Base-by-base conservation (phyloP, 2,329 filamentous ascomycete genomes). In the Alternaria rosae region DNA sequence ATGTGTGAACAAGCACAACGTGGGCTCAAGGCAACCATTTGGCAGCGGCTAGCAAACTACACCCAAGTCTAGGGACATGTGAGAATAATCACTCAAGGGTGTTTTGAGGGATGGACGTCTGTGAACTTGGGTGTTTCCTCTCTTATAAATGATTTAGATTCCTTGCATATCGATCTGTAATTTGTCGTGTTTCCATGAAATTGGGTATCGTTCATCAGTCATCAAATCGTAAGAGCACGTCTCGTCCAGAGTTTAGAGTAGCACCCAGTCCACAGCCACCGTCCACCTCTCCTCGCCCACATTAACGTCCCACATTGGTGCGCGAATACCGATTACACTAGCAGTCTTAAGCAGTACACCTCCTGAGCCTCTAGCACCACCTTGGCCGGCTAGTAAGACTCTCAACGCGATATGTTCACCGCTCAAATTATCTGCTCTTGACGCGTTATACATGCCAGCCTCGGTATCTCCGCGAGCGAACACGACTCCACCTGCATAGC, bases 221-320 rank as follows among this genome's bases (percentile, higher is more conserved):
- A 57, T 62, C 56, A 56, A 35, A 17, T 64, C 65, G 45, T 60
- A 42, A 26, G 35, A 30, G 8, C 20, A 9, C 9, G 21, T 30
- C n/a, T 35, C 17, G 11, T 47, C 20, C 4, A 4, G 20, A 4
- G 11, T 57, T 68, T 57, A 72, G 7, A 75, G 25, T 35, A 76
- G 56, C 17, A 67, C 61, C 82, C 82, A 84, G 54, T 83, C 81
- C 21, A 82, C 80, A 48, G 73, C 81, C 15, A 83, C 76, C 12
- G 70, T 62, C 79, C 80, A 82, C 32, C 42, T 76, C 53, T 69
- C 62, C 3, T 70, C 75, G 0, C 70, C 68, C 23, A 82, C 57
- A 54, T 77, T 70, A 10, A 82, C 72, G 43, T 81, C 75, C 82
- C 82, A 83, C 38, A 73, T 70, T 5, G 82, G 81, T 45, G 78